Percentiles rank a stretch among this genome's conserved stretches.
These are phyloP conservation scores for Ramaria rubella DNA, from an alignment of 768 basidiomycete species.

Conservation along the genomic window DNA sequence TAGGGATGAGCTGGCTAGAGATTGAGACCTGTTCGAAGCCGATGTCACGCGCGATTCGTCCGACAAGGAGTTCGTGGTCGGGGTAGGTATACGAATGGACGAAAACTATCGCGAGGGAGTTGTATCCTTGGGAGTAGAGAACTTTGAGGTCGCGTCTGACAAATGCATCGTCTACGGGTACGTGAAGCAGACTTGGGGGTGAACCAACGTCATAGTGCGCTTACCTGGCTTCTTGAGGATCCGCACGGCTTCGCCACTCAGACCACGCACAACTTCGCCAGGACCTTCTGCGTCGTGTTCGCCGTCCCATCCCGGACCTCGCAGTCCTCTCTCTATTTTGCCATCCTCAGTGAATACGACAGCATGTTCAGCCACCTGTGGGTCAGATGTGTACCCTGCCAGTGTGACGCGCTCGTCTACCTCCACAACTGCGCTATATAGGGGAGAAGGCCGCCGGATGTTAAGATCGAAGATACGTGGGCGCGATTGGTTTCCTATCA, in stretches of 20 bases:
- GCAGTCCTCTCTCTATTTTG: slow-evolving; percentile 57
- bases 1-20: slow-evolving; percentile 80
- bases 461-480: slow-evolving; percentile 94
- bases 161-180: slow-evolving; percentile 38
- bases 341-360: slow-evolving; percentile 72
- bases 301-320: slow-evolving; percentile 74
- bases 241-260: slow-evolving; percentile 86
- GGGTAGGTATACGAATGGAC: slow-evolving; percentile 92
- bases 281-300: slow-evolving; percentile 65
- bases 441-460: slow-evolving; percentile 66
- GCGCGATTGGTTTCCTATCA: slow-evolving; percentile 92
- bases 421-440: slow-evolving; percentile 73
- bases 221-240: slow-evolving; percentile 69
- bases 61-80: slow-evolving; percentile 73
- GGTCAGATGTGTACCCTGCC: slow-evolving; percentile 89
- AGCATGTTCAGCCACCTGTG: slow-evolving; percentile 66
- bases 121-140: slow-evolving; percentile 76
- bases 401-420: slow-evolving; percentile 91
- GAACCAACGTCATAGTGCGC: slow-evolving; percentile 11
- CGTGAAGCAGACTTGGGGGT: neutral
- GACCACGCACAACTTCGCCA: slow-evolving; percentile 70
- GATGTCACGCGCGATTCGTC: slow-evolving; percentile 61
- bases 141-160: slow-evolving; percentile 58
- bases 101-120: slow-evolving; percentile 83
- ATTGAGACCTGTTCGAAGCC: slow-evolving; percentile 91